A percentile compares a stretch with the other conserved stretches of the same genome.
These are phyloP conservation scores for Pulveroboletus ravenelii DNA, from an alignment of 768 basidiomycete species.

Conservation along the genomic window DNA sequence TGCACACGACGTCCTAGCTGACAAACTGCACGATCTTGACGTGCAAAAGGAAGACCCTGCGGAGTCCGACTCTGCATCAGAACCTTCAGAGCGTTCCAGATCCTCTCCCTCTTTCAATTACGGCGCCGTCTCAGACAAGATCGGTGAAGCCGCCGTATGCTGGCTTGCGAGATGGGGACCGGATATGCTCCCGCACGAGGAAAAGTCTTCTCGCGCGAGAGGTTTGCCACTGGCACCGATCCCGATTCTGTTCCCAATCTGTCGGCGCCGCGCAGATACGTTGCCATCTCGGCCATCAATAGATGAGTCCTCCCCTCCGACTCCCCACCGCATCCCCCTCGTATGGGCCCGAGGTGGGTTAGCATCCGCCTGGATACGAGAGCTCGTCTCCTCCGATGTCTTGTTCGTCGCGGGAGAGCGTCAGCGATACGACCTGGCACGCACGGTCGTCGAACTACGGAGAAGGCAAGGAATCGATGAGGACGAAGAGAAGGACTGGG, in stretches of 20 bases:
- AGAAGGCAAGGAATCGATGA: constrained; percentile 48
- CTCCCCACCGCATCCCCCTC: constrained; percentile 35
- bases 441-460: constrained; percentile 69
- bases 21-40: constrained; percentile 29
- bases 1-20: constrained; percentile 22
- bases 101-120: constrained; percentile 56
- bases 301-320: constrained; percentile 10
- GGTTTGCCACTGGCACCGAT: constrained; percentile 17
- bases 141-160: constrained; percentile 83
- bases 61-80: constrained; percentile 31
- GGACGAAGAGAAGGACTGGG: constrained; percentile 69
- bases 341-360: constrained; percentile 79
- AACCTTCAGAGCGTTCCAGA: constrained; percentile 12
- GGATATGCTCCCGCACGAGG: constrained; percentile 71
- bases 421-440: constrained; percentile 76
- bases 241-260: constrained; percentile 10
- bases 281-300: constrained; percentile 21
- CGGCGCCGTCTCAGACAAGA: constrained; percentile 85
- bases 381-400: constrained; percentile 69
- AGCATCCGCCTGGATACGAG: constrained; percentile 66
- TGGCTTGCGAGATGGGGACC: constrained; percentile 86
- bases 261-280: constrained; percentile 30
- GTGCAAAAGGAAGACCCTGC: constrained; percentile 36
- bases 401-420: constrained; percentile 77
- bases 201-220: constrained; percentile 26